phyloP scores from a whole-genome alignment of 2,329 filamentous ascomycete species.

The Corniculantispora saksenae region DNA sequence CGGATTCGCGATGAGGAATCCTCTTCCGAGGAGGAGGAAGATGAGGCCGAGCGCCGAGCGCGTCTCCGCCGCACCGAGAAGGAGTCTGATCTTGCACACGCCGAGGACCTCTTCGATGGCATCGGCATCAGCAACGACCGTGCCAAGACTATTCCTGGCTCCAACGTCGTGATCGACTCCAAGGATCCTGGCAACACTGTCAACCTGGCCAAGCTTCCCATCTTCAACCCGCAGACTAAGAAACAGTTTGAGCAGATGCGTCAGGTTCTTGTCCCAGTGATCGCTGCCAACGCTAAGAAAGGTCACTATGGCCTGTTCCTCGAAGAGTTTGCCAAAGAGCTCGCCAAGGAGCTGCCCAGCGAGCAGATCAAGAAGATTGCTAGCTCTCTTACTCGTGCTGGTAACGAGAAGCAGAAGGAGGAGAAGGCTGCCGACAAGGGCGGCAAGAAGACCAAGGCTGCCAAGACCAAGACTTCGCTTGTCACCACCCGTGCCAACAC shows the following conservation, averaged over 20 bases:
- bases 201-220: slow-evolving; percentile 74
- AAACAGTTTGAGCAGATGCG: slow-evolving; percentile 80
- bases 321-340: slow-evolving; percentile 85
- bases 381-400: slow-evolving; percentile 80
- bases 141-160: slow-evolving; percentile 65
- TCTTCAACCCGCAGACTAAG: slow-evolving; percentile 91
- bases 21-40: slow-evolving; percentile 68
- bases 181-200: slow-evolving; percentile 76
- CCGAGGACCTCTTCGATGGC: slow-evolving; percentile 84
- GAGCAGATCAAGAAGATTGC: slow-evolving; percentile 97
- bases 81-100: slow-evolving; percentile 85
- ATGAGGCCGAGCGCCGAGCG: slow-evolving; percentile 70
- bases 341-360: slow-evolving; percentile 83
- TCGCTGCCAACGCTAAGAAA: slow-evolving; percentile 78
- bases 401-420: slow-evolving; percentile 98
- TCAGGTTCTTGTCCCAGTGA: slow-evolving; percentile 75
- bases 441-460: slow-evolving; percentile 94
- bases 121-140: slow-evolving; percentile 67
- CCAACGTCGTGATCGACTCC: slow-evolving; percentile 67
- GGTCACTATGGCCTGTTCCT: slow-evolving; percentile 87
- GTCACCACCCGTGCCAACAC: slow-evolving; percentile 63
- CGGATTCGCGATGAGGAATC: slow-evolving; percentile 53
- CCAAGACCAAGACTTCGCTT: slow-evolving; percentile 89
- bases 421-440: slow-evolving; percentile 94
- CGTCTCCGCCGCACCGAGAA: slow-evolving; percentile 79